Evolutionary conservation across 2,329 filamentous ascomycete genomes (phyloP).

Genomic region (Aureobasidium melanogenum): DNA sequence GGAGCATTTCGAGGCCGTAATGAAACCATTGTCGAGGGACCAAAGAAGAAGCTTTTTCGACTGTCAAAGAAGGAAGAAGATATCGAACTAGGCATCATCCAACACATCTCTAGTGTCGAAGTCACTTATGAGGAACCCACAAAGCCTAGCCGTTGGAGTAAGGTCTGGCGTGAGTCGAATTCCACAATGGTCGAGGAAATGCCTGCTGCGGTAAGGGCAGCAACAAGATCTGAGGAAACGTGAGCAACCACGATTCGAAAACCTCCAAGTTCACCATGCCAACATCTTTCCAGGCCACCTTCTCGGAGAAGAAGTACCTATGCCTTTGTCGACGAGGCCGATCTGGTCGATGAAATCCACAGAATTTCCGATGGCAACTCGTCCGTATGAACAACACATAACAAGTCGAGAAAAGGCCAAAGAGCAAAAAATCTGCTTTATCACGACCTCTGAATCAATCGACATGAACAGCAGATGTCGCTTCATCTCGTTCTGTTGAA

Average conservation of each 20-base stretch:
- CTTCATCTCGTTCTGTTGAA: too few relatives aligned
- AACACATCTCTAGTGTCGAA: neutral
- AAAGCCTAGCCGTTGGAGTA: neutral
- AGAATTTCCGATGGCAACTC: too few relatives aligned
- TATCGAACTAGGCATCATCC: conserved; percentile 1
- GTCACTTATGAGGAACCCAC: neutral
- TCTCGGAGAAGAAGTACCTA: conserved; percentile 5
- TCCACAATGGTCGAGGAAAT: neutral
- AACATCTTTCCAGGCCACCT: neutral
- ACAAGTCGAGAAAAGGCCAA: too few relatives aligned
- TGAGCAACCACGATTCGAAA: neutral
- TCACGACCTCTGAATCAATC: too few relatives aligned
- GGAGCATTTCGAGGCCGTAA: neutral
- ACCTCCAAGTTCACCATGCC: neutral
- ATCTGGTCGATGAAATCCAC: neutral
- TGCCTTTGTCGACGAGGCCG: neutral
- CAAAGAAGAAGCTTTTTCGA: neutral
- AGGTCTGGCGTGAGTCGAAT: neutral
- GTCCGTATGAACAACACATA: neutral
- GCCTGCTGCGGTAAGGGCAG: neutral
- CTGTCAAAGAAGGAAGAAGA: neutral
- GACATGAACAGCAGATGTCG: too few relatives aligned
- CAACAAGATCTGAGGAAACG: neutral
- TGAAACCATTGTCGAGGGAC: neutral
- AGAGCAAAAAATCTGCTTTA: too few relatives aligned